A percentile compares a stretch with the other conserved stretches of the same genome.
Evolutionary conservation across 805 yeast genomes (phyloP).

Genomic region (Sugiyamaella lignohabitans): DNA sequence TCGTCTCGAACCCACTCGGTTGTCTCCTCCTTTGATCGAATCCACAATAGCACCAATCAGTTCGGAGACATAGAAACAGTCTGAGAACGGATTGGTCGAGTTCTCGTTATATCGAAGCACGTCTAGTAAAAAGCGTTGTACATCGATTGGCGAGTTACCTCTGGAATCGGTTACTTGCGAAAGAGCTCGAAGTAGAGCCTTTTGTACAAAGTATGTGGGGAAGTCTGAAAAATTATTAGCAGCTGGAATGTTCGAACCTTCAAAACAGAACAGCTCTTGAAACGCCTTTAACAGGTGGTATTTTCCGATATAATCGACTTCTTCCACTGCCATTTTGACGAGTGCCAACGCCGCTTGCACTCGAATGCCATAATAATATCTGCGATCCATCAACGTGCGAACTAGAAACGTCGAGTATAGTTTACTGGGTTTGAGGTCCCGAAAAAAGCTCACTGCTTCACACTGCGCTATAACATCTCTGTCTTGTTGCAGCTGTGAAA

Average conservation of each 20-base stretch:
- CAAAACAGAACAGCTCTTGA: constrained; percentile 66
- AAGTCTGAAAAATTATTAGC: constrained; percentile 78
- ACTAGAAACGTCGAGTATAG: constrained; percentile 71
- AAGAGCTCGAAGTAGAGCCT: constrained; percentile 58
- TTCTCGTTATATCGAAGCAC: constrained; percentile 81
- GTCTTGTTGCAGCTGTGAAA: constrained; percentile 89
- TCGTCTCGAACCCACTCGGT: constrained; percentile 4
- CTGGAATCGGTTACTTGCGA: constrained; percentile 54
- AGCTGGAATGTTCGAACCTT: constrained; percentile 56
- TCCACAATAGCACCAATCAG: constrained; percentile 51
- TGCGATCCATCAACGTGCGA: constrained; percentile 72
- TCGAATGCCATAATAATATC: constrained; percentile 86
- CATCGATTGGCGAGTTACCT: constrained; percentile 54
- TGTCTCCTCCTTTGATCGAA: constrained; percentile 25
- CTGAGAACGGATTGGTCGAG: constrained; percentile 67
- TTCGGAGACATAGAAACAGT: constrained; percentile 55
- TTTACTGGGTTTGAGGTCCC: constrained; percentile 50
- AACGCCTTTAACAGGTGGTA: constrained; percentile 65
- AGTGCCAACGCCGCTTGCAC: constrained; percentile 79
- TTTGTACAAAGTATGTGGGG: constrained; percentile 61
- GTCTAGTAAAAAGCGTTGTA: constrained; percentile 60
- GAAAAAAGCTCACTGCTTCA: constrained; percentile 73
- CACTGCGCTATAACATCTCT: constrained; percentile 93
- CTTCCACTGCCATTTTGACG: constrained; percentile 56
- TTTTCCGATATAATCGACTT: constrained; percentile 63